Base-by-base conservation (phyloP, 148 eudicot genomes). In the Rhododendron ovatum region DNA sequence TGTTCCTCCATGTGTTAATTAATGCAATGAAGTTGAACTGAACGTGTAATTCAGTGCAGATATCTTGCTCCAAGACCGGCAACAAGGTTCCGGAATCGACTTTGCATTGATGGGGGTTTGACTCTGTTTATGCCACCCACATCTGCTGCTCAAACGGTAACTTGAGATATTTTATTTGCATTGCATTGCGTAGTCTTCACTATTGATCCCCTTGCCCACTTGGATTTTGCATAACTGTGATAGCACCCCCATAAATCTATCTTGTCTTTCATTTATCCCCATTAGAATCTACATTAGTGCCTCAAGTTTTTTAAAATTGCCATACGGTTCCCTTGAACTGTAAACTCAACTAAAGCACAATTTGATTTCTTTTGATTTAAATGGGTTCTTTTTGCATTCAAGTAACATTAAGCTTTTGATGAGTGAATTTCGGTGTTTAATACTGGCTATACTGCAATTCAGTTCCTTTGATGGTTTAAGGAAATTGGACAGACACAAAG, bases 51-150 rank as follows among this genome's bases (percentile, higher is more conserved):
- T 88, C 89, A 87, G 90, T 71, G 89, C 91, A 92, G 94, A 86
- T 97, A 97, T 92, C 96, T 97, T 86, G 98, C 99, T 81, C 99
- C 98, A 84, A 93, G 94, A 86, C 99, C 99, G 71, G 99, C 94
- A 61, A 97, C 98, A 80, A 88, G 94, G 93, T 97, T 97, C 79
- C 91, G 99, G 77, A 93, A 97, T 88, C 94, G 93, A 82, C 90
- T 97, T 83, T 97, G 99, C 89, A 86, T 97, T 82, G 99, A 97
- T 88, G 99, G 99, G 81, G 99, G 99, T 71, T 90, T 97, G 92
- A 97, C 99, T 18, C 85, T 97, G 88, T 97, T 97, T 88, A 97
- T 97, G 98, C 99, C 99, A 78, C 99, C 99, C 50, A 97, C 99
- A 86, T 93, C 98, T 81, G 99, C 99, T 33, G 84, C 95, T 89